Evolutionary conservation across 2,329 filamentous ascomycete species (phyloP).

Genomic region (Rhytidhysteron rufulum): DNA sequence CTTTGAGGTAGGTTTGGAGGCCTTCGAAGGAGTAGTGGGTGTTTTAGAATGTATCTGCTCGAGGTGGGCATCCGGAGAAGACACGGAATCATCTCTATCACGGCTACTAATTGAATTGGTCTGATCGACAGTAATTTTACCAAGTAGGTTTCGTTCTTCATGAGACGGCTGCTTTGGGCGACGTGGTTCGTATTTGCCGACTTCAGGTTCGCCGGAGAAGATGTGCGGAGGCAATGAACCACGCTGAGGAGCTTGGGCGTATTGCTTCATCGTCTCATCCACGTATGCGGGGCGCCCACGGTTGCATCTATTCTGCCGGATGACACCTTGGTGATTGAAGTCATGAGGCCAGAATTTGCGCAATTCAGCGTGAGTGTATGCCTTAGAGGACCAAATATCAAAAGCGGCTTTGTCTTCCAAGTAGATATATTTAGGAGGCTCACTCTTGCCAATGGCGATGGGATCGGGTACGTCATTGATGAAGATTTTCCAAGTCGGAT

Average conservation of each 20-base stretch:
- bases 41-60: too few species aligned
- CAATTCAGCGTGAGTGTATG: constrained; percentile 19
- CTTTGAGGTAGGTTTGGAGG: too few species aligned
- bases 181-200: background rate
- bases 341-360: constrained; percentile 35
- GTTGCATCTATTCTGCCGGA: constrained; percentile 29
- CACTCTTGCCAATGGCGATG: constrained; percentile 19
- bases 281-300: constrained; percentile 34
- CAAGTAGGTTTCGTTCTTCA: background rate
- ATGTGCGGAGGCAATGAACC: constrained; percentile 4
- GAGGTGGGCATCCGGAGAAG: too few species aligned
- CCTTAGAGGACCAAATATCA: constrained; percentile 27
- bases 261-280: constrained; percentile 9
- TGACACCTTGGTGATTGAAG: constrained; percentile 29
- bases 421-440: constrained; percentile 36
- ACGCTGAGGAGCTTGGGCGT: constrained; percentile 10
- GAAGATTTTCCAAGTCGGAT: constrained; percentile 39
- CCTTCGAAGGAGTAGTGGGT: too few species aligned
- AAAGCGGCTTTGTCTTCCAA: constrained; percentile 39
- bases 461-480: constrained; percentile 22
- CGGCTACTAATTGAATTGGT: too few species aligned
- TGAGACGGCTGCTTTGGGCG: background rate
- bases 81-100: too few species aligned
- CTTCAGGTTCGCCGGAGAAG: constrained; percentile 1
- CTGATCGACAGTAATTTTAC: too few species aligned